These are phyloP conservation scores for Grifola frondosa DNA, from an alignment of 1,284 basidiomycete species.

Conservation along the genomic window DNA sequence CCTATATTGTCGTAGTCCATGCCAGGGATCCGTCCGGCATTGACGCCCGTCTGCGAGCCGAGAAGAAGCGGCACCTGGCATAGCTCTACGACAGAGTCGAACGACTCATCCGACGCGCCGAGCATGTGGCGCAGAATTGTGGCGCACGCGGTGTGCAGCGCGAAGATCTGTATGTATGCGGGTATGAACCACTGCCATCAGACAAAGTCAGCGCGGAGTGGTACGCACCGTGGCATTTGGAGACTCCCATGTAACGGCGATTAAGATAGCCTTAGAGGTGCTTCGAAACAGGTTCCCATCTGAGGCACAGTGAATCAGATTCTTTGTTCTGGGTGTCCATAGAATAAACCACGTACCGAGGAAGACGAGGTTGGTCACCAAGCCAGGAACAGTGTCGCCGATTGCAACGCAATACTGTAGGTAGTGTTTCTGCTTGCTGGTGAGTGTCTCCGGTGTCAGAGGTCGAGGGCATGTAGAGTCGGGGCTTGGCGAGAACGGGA, in stretches of 20 bases:
- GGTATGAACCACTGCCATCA: too few species aligned
- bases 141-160: slow-evolving; percentile 18
- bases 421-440: slow-evolving; percentile 18
- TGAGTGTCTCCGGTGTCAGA: slow-evolving; percentile 19
- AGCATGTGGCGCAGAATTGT: slow-evolving; percentile 18
- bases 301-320: too few species aligned
- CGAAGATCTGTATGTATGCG: slow-evolving; percentile 15
- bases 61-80: slow-evolving; percentile 20
- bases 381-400: slow-evolving; percentile 14
- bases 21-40: slow-evolving; percentile 18
- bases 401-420: slow-evolving; percentile 18
- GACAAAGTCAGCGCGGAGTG: background rate
- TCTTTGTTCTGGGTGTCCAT: too few species aligned
- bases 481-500: slow-evolving; percentile 25
- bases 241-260: too few species aligned
- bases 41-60: slow-evolving; percentile 14
- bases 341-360: slow-evolving; percentile 10
- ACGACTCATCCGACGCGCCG: slow-evolving; percentile 5
- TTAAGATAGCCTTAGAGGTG: too few species aligned
- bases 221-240: background rate
- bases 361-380: slow-evolving; percentile 6
- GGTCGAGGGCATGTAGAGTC: slow-evolving; percentile 14
- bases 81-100: slow-evolving; percentile 12
- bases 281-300: too few species aligned
- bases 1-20: slow-evolving; percentile 25